A percentile compares a stretch with the other conserved stretches of the same genome.
Evolutionary conservation across 176 grass and related monocot genomes (phyloP).

Genomic region (Tuctoria greenei): DNA sequence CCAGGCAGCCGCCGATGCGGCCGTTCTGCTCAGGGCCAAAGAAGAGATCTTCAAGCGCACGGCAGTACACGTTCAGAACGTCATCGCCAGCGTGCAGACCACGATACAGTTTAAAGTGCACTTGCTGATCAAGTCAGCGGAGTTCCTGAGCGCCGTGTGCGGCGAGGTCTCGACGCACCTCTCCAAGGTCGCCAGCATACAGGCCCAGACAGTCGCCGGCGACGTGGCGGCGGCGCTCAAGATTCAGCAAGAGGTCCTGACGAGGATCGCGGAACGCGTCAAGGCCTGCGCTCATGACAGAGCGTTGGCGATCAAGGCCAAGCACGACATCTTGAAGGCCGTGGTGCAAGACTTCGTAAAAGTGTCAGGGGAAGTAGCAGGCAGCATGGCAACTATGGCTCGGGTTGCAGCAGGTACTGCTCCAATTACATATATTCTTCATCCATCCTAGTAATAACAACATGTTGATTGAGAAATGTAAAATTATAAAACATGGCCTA

Average conservation of each 20-base stretch:
- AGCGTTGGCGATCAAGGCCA: background rate
- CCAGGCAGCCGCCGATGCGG: slow-evolving; percentile 18
- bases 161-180: slow-evolving; percentile 28
- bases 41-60: slow-evolving; percentile 38
- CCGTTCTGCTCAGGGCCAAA: background rate
- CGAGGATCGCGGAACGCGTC: background rate
- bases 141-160: slow-evolving; percentile 23
- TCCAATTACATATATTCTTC: background rate
- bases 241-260: slow-evolving; percentile 20
- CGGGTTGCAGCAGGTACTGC: slow-evolving; percentile 34
- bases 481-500: too few species aligned
- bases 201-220: background rate
- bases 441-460: too few species aligned
- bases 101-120: background rate
- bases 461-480: too few species aligned
- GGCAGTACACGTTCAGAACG: slow-evolving; percentile 1
- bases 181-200: background rate
- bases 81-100: background rate
- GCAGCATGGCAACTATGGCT: slow-evolving; percentile 26
- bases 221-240: slow-evolving; percentile 4
- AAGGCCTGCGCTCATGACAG: background rate
- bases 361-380: slow-evolving; percentile 18
- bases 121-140: slow-evolving; percentile 23
- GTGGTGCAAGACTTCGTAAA: slow-evolving; percentile 5
- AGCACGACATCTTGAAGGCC: slow-evolving; percentile 4